Conservation (phyloP, 176 grass and related monocot species). For the sorghum (Sorghum bicolor) region Sorghum_bicolor_NCBIv3 NC_012879.2:3859001-3859500, state of each 20-base stretch:
- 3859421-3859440: neutral
- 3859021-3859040: constrained; percentile 7
- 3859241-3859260: neutral
- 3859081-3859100: neutral
- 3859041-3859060: neutral
- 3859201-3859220: neutral
- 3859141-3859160: neutral
- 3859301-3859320: neutral
- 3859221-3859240: accelerated
- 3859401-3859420: neutral
- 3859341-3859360: neutral
- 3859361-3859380: neutral
- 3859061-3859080: neutral
- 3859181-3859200: neutral
- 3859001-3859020: neutral
- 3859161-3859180: neutral
- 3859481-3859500: neutral
- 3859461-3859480: accelerated
- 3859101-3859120: neutral
- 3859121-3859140: neutral
- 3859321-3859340: neutral
- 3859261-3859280: neutral
- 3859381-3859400: neutral
- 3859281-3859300: neutral
- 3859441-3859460: neutral